A percentile compares a stretch with the other conserved stretches of the same genome.
Evolutionary conservation across 2,329 filamentous ascomycete species (phyloP).

Genomic region (Thelonectria rubi): DNA sequence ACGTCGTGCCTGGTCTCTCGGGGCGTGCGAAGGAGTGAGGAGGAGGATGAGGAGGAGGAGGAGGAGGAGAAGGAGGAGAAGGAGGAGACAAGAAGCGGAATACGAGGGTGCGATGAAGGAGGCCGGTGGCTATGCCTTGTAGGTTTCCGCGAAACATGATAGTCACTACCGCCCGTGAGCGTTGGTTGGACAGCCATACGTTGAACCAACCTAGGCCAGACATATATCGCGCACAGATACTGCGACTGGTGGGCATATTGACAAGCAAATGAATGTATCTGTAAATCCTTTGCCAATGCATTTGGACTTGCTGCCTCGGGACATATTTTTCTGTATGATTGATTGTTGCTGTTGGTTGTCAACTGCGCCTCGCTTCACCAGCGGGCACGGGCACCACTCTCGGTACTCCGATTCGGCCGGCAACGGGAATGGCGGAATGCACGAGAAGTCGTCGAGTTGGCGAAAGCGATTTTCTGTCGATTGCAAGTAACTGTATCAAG

Average conservation of each 20-base stretch:
- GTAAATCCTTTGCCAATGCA: background rate
- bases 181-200: background rate
- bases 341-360: conserved; percentile 13
- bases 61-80: too few species aligned
- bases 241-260: background rate
- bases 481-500: background rate
- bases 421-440: background rate
- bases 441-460: background rate
- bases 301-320: conserved; percentile 1
- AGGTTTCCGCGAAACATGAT: background rate
- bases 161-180: background rate
- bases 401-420: background rate
- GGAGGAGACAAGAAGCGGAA: background rate
- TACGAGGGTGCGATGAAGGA: background rate
- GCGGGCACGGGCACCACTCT: conserved; percentile 1
- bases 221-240: background rate
- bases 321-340: conserved; percentile 1
- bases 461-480: background rate
- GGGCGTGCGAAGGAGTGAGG: background rate
- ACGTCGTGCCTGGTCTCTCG: background rate
- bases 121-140: background rate
- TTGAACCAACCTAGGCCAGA: background rate
- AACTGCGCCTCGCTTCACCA: conserved; percentile 2
- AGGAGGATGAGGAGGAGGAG: too few species aligned
- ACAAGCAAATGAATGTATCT: background rate